A percentile compares a stretch with the other conserved stretches of the same genome.
These are phyloP conservation scores for Fusarium xylarioides DNA, from an alignment of 2,329 filamentous ascomycete genomes.

Conservation along the genomic window DNA sequence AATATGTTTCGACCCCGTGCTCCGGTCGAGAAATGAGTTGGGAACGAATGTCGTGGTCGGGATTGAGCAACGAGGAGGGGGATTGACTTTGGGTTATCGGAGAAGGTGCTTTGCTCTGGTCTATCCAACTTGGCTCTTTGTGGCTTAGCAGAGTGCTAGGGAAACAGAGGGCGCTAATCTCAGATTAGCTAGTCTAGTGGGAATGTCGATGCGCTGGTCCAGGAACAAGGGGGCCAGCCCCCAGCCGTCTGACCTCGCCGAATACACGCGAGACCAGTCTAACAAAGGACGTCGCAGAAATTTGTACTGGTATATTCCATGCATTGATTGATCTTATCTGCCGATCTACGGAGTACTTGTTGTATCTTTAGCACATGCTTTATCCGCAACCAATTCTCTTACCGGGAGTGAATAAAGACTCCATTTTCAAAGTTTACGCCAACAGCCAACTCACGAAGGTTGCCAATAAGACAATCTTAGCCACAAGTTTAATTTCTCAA, in stretches of 20 bases:
- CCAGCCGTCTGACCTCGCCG: constrained; percentile 1
- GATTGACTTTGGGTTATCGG: constrained; percentile 25
- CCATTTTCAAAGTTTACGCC: constrained; percentile 9
- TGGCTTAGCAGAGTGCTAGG: constrained; percentile 33
- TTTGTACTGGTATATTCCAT: constrained; percentile 1
- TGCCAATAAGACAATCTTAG: constrained; percentile 21
- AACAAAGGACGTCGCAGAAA: constrained; percentile 12
- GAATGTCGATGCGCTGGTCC: constrained; percentile 20
- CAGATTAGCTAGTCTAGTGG: constrained; percentile 9
- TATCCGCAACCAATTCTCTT: background rate
- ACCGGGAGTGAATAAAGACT: background rate
- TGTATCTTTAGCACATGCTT: background rate
- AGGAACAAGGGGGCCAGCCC: constrained; percentile 27
- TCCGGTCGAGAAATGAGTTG: constrained; percentile 5
- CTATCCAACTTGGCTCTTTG: constrained; percentile 32
- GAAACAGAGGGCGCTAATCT: constrained; percentile 26
- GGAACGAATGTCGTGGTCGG: constrained; percentile 28
- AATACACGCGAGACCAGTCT: background rate
- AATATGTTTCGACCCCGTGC: constrained; percentile 3
- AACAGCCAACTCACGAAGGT: background rate
- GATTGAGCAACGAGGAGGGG: constrained; percentile 30
- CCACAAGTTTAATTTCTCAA: constrained; percentile 34
- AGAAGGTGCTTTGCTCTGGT: constrained; percentile 18
- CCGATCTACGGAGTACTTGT: background rate
- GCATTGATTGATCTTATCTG: background rate